These are phyloP conservation scores for Rhizoctonia solani DNA, from an alignment of 1,284 basidiomycete genomes.

Conservation along the genomic window DNA sequence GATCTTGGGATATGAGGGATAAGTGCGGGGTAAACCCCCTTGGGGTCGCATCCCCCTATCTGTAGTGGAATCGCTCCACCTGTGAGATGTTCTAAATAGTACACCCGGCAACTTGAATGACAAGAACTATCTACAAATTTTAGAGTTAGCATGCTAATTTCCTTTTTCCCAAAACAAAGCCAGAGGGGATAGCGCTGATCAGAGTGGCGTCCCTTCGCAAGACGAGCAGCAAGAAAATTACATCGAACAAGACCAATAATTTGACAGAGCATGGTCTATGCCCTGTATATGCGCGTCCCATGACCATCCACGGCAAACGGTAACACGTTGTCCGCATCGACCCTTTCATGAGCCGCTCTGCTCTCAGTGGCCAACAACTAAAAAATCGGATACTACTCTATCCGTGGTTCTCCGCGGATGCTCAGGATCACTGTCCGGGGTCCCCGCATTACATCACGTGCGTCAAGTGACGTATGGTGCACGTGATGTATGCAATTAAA, in stretches of 20 bases:
- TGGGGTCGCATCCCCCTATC: conserved; percentile 29
- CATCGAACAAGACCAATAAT: neutral
- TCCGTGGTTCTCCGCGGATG: neutral
- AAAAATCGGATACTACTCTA: neutral
- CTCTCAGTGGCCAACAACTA: no score
- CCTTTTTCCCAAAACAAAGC: neutral
- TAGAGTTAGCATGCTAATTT: neutral
- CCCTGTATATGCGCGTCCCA: neutral
- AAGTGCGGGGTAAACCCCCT: neutral
- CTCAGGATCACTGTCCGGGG: conserved; percentile 13
- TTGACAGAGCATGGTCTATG: neutral
- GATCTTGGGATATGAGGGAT: neutral
- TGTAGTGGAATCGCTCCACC: conserved; percentile 23
- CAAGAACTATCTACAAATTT: neutral
- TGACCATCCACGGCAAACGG: neutral
- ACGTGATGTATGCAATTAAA: conserved; percentile 5
- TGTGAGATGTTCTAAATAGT: neutral
- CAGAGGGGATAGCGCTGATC: neutral
- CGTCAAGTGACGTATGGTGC: neutral
- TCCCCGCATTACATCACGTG: conserved; percentile 7
- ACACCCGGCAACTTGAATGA: neutral
- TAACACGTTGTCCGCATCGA: conserved; percentile 27
- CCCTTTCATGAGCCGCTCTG: no score
- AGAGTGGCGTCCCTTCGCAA: neutral
- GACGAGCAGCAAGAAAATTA: neutral